Percentiles rank a stretch among this genome's conserved stretches.
These are phyloP conservation scores for Crithidia brevicula DNA, from an alignment of 208 protist genomes.

Conservation along the genomic window DNA sequence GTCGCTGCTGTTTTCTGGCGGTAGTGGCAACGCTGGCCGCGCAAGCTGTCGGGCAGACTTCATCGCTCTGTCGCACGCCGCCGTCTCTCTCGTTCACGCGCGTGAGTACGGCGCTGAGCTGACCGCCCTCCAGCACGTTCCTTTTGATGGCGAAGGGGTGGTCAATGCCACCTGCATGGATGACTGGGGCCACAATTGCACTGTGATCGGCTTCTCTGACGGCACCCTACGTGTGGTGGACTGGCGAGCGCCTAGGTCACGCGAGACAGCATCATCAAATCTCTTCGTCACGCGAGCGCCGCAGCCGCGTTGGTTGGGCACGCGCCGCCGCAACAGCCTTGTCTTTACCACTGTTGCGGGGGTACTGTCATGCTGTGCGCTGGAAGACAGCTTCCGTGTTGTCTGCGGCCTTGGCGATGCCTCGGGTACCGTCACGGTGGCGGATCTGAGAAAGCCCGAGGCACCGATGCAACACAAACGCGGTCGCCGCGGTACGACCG, in stretches of 20 bases:
- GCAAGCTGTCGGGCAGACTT: constrained; percentile 15
- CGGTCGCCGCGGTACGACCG: neutral
- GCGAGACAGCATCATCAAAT: neutral
- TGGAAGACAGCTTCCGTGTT: constrained; percentile 62
- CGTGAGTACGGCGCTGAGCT: constrained; percentile 31
- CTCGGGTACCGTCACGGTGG: constrained; percentile 57
- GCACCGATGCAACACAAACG: constrained; percentile 6
- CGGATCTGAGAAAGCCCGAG: constrained; percentile 53
- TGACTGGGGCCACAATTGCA: constrained; percentile 50
- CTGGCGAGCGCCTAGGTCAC: constrained; percentile 42
- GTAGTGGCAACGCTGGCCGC: neutral
- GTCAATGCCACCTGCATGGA: constrained; percentile 61
- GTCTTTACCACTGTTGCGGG: constrained; percentile 30
- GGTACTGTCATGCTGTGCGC: constrained; percentile 67
- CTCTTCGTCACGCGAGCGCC: constrained; percentile 26
- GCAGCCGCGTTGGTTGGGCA: constrained; percentile 44
- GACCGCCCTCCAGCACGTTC: constrained; percentile 7
- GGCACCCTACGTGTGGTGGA: constrained; percentile 66
- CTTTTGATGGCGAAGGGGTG: constrained; percentile 18
- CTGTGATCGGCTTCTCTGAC: constrained; percentile 69
- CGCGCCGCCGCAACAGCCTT: constrained; percentile 9
- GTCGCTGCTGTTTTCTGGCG: neutral
- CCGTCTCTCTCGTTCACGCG: constrained; percentile 22
- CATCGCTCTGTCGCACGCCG: constrained; percentile 19
- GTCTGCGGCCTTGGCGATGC: constrained; percentile 65